A percentile compares a stretch with the other conserved stretches of the same genome.
These are phyloP conservation scores for Desmodesmus armatus DNA, from an alignment of 139 green algal species.

Conservation along the genomic window DNA sequence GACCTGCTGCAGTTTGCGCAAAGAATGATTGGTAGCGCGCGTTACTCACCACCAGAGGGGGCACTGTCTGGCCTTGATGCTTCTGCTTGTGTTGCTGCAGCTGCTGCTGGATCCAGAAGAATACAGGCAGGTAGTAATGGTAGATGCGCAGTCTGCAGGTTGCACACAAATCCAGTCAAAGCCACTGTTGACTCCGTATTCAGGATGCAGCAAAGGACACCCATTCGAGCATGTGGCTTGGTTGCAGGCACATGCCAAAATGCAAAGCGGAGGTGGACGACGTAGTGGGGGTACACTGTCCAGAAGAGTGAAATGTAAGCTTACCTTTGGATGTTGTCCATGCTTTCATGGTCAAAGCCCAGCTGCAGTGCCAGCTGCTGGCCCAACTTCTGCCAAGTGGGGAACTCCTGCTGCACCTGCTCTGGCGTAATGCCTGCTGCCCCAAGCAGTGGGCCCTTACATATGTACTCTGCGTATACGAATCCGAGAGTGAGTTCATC, in stretches of 20 bases:
- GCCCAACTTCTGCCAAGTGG: constrained; percentile 63
- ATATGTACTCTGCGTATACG: constrained; percentile 78
- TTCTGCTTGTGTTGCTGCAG: constrained; percentile 65
- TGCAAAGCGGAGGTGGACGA: no score
- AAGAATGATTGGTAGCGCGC: no score
- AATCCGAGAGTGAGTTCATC: no score
- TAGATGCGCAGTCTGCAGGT: constrained; percentile 78
- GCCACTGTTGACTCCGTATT: no score
- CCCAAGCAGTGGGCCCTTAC: constrained; percentile 66
- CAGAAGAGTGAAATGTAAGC: no score
- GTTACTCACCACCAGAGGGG: constrained; percentile 65
- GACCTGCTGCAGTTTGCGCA: no score
- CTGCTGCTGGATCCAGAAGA: constrained; percentile 84
- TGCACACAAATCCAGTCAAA: no score
- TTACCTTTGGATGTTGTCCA: constrained; percentile 49
- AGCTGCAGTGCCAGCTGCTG: constrained; percentile 55
- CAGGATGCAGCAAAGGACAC: no score
- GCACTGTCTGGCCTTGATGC: not conserved
- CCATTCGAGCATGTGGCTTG: no score
- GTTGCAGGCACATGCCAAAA: no score
- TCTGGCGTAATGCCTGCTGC: constrained; percentile 53
- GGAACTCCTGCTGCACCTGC: constrained; percentile 52
- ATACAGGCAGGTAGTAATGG: constrained; percentile 96
- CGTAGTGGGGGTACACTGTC: no score
- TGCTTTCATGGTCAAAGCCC: constrained; percentile 53